Percentiles rank a stretch among this genome's conserved stretches.
Evolutionary conservation across 2,329 filamentous ascomycete genomes (phyloP).

Genomic region (Aspergillus latus): DNA sequence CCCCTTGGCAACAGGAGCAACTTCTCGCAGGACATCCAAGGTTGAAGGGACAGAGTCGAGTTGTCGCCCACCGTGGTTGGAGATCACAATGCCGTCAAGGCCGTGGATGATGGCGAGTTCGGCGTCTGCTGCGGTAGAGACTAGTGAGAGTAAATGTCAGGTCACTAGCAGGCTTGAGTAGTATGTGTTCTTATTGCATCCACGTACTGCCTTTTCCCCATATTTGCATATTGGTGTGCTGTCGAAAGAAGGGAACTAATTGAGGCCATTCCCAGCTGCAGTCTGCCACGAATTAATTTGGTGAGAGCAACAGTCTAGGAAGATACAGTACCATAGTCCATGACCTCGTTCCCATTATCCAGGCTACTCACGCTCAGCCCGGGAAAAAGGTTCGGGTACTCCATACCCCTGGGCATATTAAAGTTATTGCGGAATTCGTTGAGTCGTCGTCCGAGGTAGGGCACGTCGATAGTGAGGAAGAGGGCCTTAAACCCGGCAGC

Average conservation of each 20-base stretch:
- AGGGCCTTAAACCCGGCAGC: slow-evolving; percentile 17
- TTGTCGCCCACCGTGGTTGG: slow-evolving; percentile 13
- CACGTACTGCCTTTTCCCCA: slow-evolving; percentile 26
- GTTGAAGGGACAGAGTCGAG: slow-evolving; percentile 1
- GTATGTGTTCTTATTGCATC: too few species aligned
- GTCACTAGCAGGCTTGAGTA: not conserved
- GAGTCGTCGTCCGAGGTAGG: slow-evolving; percentile 9
- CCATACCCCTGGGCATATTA: slow-evolving; percentile 18
- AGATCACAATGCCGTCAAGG: slow-evolving; percentile 11
- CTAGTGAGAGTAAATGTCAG: not conserved
- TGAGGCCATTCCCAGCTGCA: not conserved
- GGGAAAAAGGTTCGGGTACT: slow-evolving; percentile 22
- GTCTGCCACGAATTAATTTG: not conserved
- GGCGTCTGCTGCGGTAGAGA: slow-evolving; percentile 4
- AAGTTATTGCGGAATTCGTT: slow-evolving; percentile 16
- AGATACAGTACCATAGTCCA: slow-evolving; percentile 1
- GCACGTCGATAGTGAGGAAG: slow-evolving; percentile 10
- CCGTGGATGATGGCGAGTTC: slow-evolving; percentile 5
- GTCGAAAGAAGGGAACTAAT: slow-evolving; percentile 7
- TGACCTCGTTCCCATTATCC: slow-evolving; percentile 1
- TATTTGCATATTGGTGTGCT: slow-evolving; percentile 24
- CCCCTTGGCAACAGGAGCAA: not conserved
- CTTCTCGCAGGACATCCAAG: slow-evolving; percentile 6
- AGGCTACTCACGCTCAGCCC: slow-evolving; percentile 15
- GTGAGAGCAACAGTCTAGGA: not conserved